Conservation (phyloP, 2,329 filamentous ascomycete species). For the Aureobasidium namibiae region DNA sequence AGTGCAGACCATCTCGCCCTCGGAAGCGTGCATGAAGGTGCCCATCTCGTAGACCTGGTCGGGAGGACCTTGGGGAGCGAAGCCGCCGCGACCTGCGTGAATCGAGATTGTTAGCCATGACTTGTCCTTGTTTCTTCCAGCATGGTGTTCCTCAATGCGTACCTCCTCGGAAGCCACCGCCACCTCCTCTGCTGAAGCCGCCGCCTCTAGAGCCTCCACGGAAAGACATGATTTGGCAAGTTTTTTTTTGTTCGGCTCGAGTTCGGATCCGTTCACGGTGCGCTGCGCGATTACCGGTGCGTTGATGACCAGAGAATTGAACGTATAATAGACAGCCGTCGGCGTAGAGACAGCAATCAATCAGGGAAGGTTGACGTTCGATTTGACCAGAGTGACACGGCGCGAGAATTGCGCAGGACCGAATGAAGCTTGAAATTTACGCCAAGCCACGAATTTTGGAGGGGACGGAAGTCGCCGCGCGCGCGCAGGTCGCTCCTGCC, state of each 20-base stretch:
- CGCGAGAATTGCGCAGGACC: background rate
- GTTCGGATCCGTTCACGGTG: background rate
- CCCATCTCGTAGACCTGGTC: constrained; percentile 61
- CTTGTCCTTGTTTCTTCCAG: background rate
- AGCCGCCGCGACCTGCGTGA: constrained; percentile 13
- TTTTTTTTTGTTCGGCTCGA: constrained; percentile 14
- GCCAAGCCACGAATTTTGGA: constrained; percentile 4
- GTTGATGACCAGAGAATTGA: background rate
- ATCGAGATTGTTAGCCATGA: background rate
- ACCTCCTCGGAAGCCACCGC: constrained; percentile 23
- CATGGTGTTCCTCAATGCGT: background rate
- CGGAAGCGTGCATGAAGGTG: constrained; percentile 84
- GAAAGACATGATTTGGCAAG: too few relatives aligned
- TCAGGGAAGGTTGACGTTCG: background rate
- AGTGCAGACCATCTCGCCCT: constrained; percentile 97
- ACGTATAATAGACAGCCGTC: background rate
- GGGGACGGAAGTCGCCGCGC: background rate
- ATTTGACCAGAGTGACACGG: background rate
- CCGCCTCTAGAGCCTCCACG: constrained; percentile 20
- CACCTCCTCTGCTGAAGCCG: constrained; percentile 22
- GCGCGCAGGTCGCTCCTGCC: background rate
- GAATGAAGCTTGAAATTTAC: constrained; percentile 6
- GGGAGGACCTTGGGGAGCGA: constrained; percentile 10
- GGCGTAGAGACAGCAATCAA: constrained; percentile 4
- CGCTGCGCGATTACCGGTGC: background rate